Percentiles rank a stretch among this genome's conserved stretches.
These are phyloP conservation scores for Coemansia sp. DNA, from an alignment of 192 early-diverging fungal genomes.

Conservation along the genomic window DNA sequence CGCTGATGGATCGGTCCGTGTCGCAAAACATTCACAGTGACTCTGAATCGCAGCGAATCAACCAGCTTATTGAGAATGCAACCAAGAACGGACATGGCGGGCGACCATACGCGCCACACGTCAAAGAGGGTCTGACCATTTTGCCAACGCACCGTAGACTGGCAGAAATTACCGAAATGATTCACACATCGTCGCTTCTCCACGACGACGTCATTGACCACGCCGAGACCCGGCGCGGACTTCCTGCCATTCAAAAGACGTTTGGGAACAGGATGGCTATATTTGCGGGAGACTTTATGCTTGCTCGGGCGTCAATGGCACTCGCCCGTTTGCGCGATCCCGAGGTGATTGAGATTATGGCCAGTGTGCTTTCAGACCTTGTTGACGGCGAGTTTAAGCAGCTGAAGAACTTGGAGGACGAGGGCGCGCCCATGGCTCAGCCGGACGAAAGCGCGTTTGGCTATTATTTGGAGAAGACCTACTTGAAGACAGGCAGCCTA, in stretches of 20 bases:
- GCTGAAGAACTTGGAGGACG: slow-evolving; percentile 64
- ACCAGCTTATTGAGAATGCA: slow-evolving; percentile 31
- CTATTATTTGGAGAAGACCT: slow-evolving; percentile 93
- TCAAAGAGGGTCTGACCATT: slow-evolving; percentile 49
- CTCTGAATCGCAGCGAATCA: slow-evolving; percentile 20
- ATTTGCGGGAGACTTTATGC: slow-evolving; percentile 87
- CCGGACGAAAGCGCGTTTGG: slow-evolving; percentile 59
- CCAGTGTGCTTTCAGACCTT: slow-evolving; percentile 86
- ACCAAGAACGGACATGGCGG: slow-evolving; percentile 27
- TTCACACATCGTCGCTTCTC: slow-evolving; percentile 91
- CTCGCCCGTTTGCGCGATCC: slow-evolving; percentile 83
- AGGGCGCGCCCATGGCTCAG: slow-evolving; percentile 34
- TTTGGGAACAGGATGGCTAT: slow-evolving; percentile 99
- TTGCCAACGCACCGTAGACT: slow-evolving; percentile 85
- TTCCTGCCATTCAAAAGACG: slow-evolving; percentile 74
- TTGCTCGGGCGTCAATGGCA: slow-evolving; percentile 88
- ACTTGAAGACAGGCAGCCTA: slow-evolving; percentile 90
- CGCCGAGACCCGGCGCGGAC: slow-evolving; percentile 66
- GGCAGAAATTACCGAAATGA: slow-evolving; percentile 97
- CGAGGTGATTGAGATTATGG: slow-evolving; percentile 89
- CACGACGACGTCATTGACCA: slow-evolving; percentile 93
- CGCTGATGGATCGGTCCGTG: slow-evolving; percentile 63
- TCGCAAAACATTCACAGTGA: slow-evolving; percentile 49
- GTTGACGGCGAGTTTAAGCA: slow-evolving; percentile 99
- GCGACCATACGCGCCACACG: slow-evolving; percentile 31